Conservation (phyloP, 2,329 filamentous ascomycete genomes). For the Dactylellina cionopaga region DNA sequence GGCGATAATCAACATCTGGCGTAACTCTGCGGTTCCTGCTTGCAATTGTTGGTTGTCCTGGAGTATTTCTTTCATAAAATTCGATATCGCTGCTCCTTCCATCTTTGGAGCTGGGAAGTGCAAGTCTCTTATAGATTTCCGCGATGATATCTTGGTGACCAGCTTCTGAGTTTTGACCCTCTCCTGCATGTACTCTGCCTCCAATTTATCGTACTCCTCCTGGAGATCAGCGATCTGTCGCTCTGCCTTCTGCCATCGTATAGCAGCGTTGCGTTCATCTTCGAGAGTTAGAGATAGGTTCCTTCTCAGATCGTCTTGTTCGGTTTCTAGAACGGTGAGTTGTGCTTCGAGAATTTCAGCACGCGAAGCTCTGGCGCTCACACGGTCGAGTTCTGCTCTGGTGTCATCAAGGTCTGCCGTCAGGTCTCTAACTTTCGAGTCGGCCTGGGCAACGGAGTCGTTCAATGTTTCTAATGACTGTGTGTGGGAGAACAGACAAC, state of each 20-base stretch:
- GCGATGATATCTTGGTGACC: constrained; percentile 73
- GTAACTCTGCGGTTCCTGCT: constrained; percentile 86
- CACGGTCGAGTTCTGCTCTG: constrained; percentile 56
- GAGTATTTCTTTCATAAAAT: constrained; percentile 94
- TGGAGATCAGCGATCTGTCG: constrained; percentile 79
- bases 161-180: constrained; percentile 61
- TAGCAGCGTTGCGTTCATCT: constrained; percentile 79
- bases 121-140: constrained; percentile 43
- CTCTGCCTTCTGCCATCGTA: constrained; percentile 87
- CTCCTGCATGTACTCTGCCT: constrained; percentile 69
- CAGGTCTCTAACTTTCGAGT: constrained; percentile 79
- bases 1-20: constrained; percentile 88
- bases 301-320: constrained; percentile 78
- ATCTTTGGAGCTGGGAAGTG: constrained; percentile 39
- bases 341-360: constrained; percentile 84
- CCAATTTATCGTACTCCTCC: constrained; percentile 87
- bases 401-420: constrained; percentile 56
- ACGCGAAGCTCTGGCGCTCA: constrained; percentile 67
- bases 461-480: constrained; percentile 84
- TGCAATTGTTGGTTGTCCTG: constrained; percentile 96
- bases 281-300: constrained; percentile 74
- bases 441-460: constrained; percentile 78
- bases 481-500: constrained; percentile 15
- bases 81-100: constrained; percentile 62
- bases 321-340: constrained; percentile 79